Base-by-base conservation (phyloP, 1,139 yeast genomes). In the Candida glucosophila region DNA sequence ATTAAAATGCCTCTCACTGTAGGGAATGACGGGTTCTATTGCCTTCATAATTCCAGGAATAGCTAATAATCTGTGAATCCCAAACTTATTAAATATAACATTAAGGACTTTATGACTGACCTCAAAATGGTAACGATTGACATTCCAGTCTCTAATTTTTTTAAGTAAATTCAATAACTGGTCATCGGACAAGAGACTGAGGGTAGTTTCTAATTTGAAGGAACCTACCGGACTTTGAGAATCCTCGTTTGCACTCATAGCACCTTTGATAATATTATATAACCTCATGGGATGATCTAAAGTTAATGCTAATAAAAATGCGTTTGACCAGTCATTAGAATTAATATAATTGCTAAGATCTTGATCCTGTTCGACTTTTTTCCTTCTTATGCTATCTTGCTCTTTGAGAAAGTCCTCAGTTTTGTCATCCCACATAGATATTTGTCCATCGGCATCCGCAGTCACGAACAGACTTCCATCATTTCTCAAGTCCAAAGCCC, bases 371-470 rank as follows among this genome's bases (percentile, higher is more conserved):
- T 88, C 97, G 10, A 90, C 72, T 39, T 67, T 70, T 28, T 58
- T 44, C 36, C 73, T 78, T 26, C 67, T 66, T 30, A 63, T 61
- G 35, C 65, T 70, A 36, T 69, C 72, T 33, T 64, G 67, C 32
- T 62, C 64, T 28, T 63, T 67, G 26, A 55, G 52, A 28, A 66
- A 64, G 44, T 79, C 85, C 31, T 75, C 88, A 2, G 95, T 82
- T 42, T 79, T 77, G 52, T 90, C 98, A 29, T 63, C 61, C 98
- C 98, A 90, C 23, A 81, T 63, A 25, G 83, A 81, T 35, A 90
- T 68, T 24, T 83, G 79, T 28, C 97, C 95, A 52, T 90, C 97
- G 2, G 95, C 96, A 51, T 92, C 97, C 1, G 95, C 97, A 29
- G 86, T 73, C 1, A 83, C 71, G 32, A 90, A 67, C 28, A 67